Evolutionary conservation across 73 alveolate species (phyloP).

Genomic region (Tetrahymena malaccensis): DNA sequence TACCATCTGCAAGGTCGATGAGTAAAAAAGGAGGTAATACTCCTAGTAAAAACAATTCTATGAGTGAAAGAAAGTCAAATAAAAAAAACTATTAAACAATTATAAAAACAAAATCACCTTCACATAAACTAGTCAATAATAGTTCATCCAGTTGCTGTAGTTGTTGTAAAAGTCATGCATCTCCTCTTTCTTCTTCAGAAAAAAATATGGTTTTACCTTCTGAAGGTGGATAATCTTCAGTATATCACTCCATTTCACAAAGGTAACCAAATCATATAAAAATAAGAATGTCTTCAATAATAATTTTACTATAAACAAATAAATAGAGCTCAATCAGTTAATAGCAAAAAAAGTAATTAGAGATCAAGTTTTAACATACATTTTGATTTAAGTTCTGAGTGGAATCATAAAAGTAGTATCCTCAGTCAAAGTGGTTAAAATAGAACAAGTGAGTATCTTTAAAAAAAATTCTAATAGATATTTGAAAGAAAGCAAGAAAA

Average conservation of each 20-base stretch:
- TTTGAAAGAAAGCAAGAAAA: background rate
- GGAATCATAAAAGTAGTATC: background rate
- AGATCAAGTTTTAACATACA: background rate
- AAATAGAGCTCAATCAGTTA: background rate
- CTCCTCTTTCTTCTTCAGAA: background rate
- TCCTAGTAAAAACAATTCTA: background rate
- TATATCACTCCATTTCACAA: background rate
- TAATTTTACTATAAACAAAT: background rate
- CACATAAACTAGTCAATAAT: background rate
- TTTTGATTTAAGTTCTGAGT: background rate
- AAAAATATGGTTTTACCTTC: background rate
- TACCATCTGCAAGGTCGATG: background rate
- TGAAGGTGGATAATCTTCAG: background rate
- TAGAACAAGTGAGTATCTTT: background rate
- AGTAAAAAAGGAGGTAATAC: background rate
- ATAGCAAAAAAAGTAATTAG: background rate
- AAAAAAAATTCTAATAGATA: background rate
- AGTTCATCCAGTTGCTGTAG: background rate
- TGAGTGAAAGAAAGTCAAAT: background rate
- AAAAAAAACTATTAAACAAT: background rate
- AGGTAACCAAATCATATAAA: background rate
- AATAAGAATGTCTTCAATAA: too few relatives aligned
- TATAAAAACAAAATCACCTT: background rate
- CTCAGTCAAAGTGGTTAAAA: background rate
- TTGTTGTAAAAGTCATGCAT: background rate